Evolutionary conservation across 148 eudicot species (phyloP).

Genomic region (Pouteria glomerata): DNA sequence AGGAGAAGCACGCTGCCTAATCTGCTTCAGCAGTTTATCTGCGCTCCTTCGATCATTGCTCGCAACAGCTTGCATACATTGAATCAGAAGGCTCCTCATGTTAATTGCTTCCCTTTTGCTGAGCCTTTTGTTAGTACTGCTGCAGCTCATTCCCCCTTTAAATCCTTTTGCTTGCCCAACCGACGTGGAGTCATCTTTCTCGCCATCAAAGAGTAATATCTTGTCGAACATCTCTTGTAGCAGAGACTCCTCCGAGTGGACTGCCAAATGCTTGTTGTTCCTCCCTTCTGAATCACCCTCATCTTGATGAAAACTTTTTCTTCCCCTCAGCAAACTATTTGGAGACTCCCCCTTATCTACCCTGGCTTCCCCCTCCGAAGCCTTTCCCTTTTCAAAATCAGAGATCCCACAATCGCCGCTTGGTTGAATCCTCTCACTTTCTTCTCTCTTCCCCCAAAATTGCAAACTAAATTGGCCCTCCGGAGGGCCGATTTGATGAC

Average conservation of each 20-base stretch:
- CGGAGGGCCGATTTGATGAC: neutral
- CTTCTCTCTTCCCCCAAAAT: neutral
- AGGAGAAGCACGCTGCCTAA: conserved; percentile 10
- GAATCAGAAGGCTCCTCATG: conserved; percentile 12
- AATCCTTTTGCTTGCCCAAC: neutral
- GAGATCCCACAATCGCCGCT: neutral
- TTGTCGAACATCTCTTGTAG: conserved; percentile 41
- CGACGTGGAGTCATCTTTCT: too few species aligned
- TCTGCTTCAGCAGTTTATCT: conserved; percentile 5
- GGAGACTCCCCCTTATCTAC: neutral
- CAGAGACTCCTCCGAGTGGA: conserved; percentile 25
- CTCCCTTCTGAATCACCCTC: conserved; percentile 25
- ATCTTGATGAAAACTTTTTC: too few species aligned
- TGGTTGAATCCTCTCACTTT: neutral
- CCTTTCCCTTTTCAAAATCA: neutral
- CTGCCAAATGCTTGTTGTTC: conserved; percentile 29
- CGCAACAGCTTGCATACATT: conserved; percentile 15
- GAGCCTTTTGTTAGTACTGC: neutral
- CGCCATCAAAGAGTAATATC: conserved; percentile 16
- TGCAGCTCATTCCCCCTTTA: neutral
- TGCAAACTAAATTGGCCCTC: neutral
- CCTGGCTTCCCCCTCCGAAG: neutral
- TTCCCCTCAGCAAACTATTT: neutral
- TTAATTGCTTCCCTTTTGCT: conserved; percentile 10
- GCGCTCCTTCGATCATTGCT: neutral